phyloP scores from a whole-genome alignment of 345 rosid species.

The Corymbia maculata region DNA sequence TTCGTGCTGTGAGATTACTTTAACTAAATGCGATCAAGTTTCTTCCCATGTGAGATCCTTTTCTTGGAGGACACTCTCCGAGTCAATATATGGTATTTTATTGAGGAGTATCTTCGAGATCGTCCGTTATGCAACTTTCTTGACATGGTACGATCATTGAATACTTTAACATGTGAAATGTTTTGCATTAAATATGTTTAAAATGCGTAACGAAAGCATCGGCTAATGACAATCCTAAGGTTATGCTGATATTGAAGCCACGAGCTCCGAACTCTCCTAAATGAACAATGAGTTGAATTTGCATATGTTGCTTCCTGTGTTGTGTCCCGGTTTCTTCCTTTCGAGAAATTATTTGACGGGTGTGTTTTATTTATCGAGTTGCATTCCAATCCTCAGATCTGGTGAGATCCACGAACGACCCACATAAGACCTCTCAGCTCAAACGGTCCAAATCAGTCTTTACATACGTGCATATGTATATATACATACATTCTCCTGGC shows the following conservation, averaged over 20 bases:
- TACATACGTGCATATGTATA: too few species aligned
- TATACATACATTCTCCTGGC: neutral
- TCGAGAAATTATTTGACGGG: neutral
- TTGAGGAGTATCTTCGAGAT: neutral
- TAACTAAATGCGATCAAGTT: neutral
- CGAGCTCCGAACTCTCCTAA: neutral
- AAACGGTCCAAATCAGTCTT: neutral
- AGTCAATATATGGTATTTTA: neutral
- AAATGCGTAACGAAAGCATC: neutral
- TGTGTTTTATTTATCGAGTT: neutral
- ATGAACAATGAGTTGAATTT: neutral
- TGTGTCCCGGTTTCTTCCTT: neutral
- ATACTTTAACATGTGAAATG: neutral
- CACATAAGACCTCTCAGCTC: fast-evolving
- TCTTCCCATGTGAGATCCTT: neutral
- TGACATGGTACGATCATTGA: neutral
- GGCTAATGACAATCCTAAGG: neutral
- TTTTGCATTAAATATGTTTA: neutral
- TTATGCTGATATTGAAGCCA: neutral
- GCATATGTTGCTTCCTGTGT: neutral
- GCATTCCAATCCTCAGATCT: neutral
- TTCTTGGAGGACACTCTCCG: neutral
- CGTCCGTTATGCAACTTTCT: neutral
- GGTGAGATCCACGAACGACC: neutral
- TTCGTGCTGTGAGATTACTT: neutral